Percentiles rank a stretch among this genome's conserved stretches.
Evolutionary conservation across 768 basidiomycete species (phyloP).

Genomic region (Collybia sordida): DNA sequence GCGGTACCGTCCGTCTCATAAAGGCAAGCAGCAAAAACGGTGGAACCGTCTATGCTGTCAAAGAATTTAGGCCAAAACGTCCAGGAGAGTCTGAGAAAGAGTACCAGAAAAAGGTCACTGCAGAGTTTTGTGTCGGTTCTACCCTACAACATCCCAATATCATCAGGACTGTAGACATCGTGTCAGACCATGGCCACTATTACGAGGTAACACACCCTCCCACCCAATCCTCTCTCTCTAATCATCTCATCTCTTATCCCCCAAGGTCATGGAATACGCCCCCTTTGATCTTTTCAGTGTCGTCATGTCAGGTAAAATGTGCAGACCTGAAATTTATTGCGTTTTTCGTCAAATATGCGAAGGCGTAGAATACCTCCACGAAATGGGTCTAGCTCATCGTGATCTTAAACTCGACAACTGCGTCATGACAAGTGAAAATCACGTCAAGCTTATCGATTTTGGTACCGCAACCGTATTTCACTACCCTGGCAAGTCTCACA

Average conservation of each 20-base stretch:
- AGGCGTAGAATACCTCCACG: conserved; percentile 97
- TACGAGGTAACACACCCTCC: conserved; percentile 74
- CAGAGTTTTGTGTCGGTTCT: conserved; percentile 97
- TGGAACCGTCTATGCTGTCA: conserved; percentile 89
- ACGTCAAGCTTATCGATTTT: conserved; percentile 99
- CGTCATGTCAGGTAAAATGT: conserved; percentile 99
- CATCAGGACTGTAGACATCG: conserved; percentile 98
- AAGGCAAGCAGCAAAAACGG: conserved; percentile 82
- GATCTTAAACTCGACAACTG: conserved; percentile 99
- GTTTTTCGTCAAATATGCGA: conserved; percentile 98
- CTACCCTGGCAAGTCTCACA: conserved; percentile 88
- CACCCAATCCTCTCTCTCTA: conserved; percentile 4
- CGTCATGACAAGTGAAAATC: conserved; percentile 93
- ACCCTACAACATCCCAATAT: conserved; percentile 94
- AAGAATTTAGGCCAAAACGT: conserved; percentile 93
- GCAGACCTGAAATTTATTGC: conserved; percentile 96
- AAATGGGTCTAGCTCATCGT: conserved; percentile 95
- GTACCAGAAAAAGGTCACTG: conserved; percentile 99
- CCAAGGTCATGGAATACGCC: conserved; percentile 98
- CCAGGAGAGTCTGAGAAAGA: conserved; percentile 90
- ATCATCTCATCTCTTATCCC: conserved; percentile 10
- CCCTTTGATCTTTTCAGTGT: conserved; percentile 98
- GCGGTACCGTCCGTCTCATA: conserved; percentile 97
- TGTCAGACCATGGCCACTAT: conserved; percentile 95
- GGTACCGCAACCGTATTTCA: conserved; percentile 99